Evolutionary conservation across 345 rosid genomes (phyloP).

Genomic region (Hibiscus trionum): DNA sequence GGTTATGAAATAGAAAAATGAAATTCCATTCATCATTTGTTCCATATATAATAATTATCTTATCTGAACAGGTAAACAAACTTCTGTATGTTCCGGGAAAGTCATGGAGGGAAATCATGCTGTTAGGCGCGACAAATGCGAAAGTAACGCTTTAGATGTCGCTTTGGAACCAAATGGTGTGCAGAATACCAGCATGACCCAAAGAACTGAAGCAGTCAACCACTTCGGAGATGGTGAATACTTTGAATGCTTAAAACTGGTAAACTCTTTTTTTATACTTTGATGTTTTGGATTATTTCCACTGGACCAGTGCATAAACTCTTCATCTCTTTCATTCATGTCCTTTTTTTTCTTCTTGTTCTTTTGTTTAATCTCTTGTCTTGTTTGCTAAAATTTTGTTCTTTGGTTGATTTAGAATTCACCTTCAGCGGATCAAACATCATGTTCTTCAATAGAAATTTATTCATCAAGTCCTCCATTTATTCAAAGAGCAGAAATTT

Average conservation of each 20-base stretch:
- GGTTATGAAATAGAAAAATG: background rate
- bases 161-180: constrained; percentile 12
- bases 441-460: constrained; percentile 16
- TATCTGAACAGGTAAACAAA: constrained; percentile 11
- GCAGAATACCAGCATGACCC: constrained; percentile 9
- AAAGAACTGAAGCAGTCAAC: constrained; percentile 16
- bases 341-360: background rate
- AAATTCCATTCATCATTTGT: background rate
- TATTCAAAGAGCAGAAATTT: constrained; percentile 19
- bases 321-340: background rate
- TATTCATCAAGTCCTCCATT: constrained; percentile 20
- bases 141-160: constrained; percentile 1
- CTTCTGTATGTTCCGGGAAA: constrained; percentile 16
- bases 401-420: constrained; percentile 28
- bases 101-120: constrained; percentile 5
- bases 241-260: constrained; percentile 21
- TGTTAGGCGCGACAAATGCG: constrained; percentile 6
- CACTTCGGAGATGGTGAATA: constrained; percentile 11
- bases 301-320: background rate
- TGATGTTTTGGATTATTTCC: background rate
- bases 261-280: constrained; percentile 19
- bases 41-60: background rate
- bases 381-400: background rate
- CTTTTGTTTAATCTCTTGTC: background rate
- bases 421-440: constrained; percentile 14